These are phyloP conservation scores for Colletotrichum lupini DNA, from an alignment of 2,329 filamentous ascomycete species.

Conservation along the genomic window DNA sequence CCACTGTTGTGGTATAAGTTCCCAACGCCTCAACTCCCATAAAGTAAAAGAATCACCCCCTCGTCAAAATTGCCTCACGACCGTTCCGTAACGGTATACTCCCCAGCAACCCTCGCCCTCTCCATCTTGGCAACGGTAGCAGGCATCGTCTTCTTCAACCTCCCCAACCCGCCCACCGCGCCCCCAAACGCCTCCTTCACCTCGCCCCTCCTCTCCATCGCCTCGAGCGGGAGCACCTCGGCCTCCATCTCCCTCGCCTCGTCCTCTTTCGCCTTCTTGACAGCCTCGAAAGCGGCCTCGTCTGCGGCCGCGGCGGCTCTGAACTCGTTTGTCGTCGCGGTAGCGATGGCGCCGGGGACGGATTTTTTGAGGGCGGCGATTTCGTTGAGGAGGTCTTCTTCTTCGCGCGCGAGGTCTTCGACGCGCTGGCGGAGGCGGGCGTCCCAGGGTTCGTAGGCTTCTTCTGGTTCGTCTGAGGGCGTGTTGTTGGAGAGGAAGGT, in stretches of 20 bases:
- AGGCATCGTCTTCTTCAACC: slow-evolving; percentile 70
- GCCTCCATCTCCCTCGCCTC: slow-evolving; percentile 38
- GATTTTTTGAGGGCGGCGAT: slow-evolving; percentile 69
- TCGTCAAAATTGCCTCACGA: slow-evolving; percentile 9
- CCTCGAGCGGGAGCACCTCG: slow-evolving; percentile 43
- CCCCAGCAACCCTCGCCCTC: slow-evolving; percentile 68
- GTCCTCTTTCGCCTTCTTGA: slow-evolving; percentile 34
- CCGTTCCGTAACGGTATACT: slow-evolving; percentile 63
- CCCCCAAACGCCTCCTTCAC: slow-evolving; percentile 59
- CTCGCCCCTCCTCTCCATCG: slow-evolving; percentile 56
- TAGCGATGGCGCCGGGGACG: slow-evolving; percentile 59
- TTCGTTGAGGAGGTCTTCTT: slow-evolving; percentile 72
- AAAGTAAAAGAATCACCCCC: too few relatives aligned
- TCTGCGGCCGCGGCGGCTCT: slow-evolving; percentile 57
- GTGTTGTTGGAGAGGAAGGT: slow-evolving; percentile 46
- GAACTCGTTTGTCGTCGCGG: slow-evolving; percentile 55
- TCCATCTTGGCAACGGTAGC: slow-evolving; percentile 73
- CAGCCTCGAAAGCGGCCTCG: slow-evolving; percentile 49
- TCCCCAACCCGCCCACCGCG: slow-evolving; percentile 62
- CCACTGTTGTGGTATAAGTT: slow-evolving; percentile 10
- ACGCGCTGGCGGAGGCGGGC: slow-evolving; percentile 67
- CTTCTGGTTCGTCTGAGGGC: slow-evolving; percentile 44
- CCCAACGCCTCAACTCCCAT: slow-evolving; percentile 18
- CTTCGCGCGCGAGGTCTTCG: slow-evolving; percentile 69
- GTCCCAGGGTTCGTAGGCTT: slow-evolving; percentile 70